Percentiles rank a stretch among this genome's conserved stretches.
Conservation (phyloP, 2,329 filamentous ascomycete genomes). For the Sporothrix luriei region DNA sequence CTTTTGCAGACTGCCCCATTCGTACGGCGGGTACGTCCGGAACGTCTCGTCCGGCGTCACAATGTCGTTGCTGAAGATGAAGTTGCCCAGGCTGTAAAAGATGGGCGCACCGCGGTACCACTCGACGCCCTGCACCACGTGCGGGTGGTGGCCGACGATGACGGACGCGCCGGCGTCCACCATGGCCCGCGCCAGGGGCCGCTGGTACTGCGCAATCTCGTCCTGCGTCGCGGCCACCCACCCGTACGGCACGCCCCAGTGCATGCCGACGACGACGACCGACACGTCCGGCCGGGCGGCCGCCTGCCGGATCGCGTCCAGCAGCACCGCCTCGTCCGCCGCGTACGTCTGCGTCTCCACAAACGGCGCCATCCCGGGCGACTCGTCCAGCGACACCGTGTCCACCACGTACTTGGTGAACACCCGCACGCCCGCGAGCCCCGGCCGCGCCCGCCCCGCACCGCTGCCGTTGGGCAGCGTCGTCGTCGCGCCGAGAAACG, state of each 20-base stretch:
- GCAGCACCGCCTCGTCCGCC: not conserved
- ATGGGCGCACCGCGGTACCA: slow-evolving; percentile 9
- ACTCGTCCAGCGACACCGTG: slow-evolving; percentile 25
- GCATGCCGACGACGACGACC: slow-evolving; percentile 8
- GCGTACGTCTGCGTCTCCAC: slow-evolving; percentile 26
- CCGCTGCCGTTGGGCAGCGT: slow-evolving; percentile 15
- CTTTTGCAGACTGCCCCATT: slow-evolving; percentile 21
- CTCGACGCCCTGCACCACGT: slow-evolving; percentile 1
- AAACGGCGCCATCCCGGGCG: slow-evolving; percentile 23
- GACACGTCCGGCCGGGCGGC: not conserved
- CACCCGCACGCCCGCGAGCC: slow-evolving; percentile 18
- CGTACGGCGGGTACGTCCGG: slow-evolving; percentile 22
- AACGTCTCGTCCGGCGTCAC: slow-evolving; percentile 25
- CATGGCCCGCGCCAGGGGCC: slow-evolving; percentile 5
- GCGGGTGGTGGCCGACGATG: slow-evolving; percentile 10
- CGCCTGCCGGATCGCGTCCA: not conserved
- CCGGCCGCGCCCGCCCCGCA: not conserved
- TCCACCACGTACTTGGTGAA: slow-evolving; percentile 22
- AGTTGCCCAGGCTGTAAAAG: slow-evolving; percentile 25
- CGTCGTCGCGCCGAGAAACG: not conserved
- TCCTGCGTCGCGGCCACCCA: slow-evolving; percentile 22
- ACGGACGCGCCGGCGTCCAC: slow-evolving; percentile 1
- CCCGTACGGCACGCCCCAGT: slow-evolving; percentile 24
- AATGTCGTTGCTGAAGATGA: slow-evolving; percentile 24
- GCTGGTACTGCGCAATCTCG: slow-evolving; percentile 23